Base-by-base conservation (phyloP, 148 eudicot genomes). In the Arctostaphylos glauca region DNA sequence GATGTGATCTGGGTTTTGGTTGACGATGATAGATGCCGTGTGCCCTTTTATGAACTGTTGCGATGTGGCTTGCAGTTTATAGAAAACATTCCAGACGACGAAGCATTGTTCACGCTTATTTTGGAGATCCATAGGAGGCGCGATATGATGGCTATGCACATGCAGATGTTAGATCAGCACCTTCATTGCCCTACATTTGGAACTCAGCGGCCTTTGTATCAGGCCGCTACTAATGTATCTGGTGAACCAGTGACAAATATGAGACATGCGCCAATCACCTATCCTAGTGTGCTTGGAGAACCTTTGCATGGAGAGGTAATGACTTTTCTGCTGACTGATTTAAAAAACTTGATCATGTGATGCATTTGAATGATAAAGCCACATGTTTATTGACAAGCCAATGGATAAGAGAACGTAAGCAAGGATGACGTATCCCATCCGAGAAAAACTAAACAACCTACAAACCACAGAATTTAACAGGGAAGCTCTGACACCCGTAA, bases 91-190 rank as follows among this genome's bases (percentile, higher is more conserved):
- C 98, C 99, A 31, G 97, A 96, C 81, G 99, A 96, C 78, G 97
- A 94, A 87, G 97, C 98, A 71, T 85, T 94, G 76, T 96, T 96
- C 85, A 89, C 96, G 31, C 95, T 96, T 52, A 93, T 94, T 84
- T 84, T 96, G 91, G 98, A 93, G 90, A 93, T 96, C 85, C 99
- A 96, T 78, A 88, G 91, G 83, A 92, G 98, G 86, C 89, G 99
- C 84, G 99, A 96, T 89, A 93, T 93, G 97, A 90, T 94, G 95
- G 94, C 98, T 50, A 92, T 91, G 92, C 95, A 96, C 86, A 96
- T 96, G 98, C 98, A 92, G 86, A 96, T 96, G 99, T 87, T 96
- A 84, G 99, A 94, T 86, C 98, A 94, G 80, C 99, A 96, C 89
- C 92, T 96, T 60, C 99, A 96, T 82, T 94, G 99, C 84, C 99